A percentile compares a stretch with the other conserved stretches of the same genome.
phyloP scores from a whole-genome alignment of 2,329 filamentous ascomycete genomes.

The Cercospora canescens region DNA sequence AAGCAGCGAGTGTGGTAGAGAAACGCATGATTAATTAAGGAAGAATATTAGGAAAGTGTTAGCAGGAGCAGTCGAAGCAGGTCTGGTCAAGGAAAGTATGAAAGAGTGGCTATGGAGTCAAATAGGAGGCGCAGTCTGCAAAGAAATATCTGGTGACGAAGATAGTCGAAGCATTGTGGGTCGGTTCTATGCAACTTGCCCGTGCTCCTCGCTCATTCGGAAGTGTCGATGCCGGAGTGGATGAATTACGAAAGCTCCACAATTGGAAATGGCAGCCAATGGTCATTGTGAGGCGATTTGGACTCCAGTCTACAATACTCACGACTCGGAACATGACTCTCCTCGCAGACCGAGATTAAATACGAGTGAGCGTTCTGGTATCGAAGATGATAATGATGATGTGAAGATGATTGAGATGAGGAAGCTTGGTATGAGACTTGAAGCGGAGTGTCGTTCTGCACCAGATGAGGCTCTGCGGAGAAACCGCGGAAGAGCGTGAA shows the following conservation, averaged over 20 bases:
- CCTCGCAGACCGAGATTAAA: not conserved
- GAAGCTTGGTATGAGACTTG: not conserved
- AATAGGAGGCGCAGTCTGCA: not conserved
- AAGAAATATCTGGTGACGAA: constrained; percentile 4
- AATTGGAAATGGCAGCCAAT: not conserved
- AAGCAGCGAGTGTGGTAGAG: constrained; percentile 31
- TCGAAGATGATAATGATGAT: not conserved
- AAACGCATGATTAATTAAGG: constrained; percentile 29
- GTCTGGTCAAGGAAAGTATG: not conserved
- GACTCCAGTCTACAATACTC: not conserved
- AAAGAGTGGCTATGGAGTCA: not conserved
- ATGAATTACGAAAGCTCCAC: constrained; percentile 1
- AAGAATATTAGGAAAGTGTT: not conserved
- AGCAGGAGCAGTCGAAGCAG: not conserved
- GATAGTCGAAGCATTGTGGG: constrained; percentile 10
- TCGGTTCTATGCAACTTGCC: constrained; percentile 6
- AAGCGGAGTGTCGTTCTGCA: not conserved
- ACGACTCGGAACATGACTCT: not conserved
- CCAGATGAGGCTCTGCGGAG: not conserved
- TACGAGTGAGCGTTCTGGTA: not conserved
- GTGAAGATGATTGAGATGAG: not conserved
- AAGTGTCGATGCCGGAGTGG: constrained; percentile 12
- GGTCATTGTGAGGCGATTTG: not conserved
- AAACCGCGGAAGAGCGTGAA: not conserved
- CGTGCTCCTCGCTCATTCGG: constrained; percentile 10